These are phyloP conservation scores for Mycena epipterygia DNA, from an alignment of 768 basidiomycete species.

Conservation along the genomic window DNA sequence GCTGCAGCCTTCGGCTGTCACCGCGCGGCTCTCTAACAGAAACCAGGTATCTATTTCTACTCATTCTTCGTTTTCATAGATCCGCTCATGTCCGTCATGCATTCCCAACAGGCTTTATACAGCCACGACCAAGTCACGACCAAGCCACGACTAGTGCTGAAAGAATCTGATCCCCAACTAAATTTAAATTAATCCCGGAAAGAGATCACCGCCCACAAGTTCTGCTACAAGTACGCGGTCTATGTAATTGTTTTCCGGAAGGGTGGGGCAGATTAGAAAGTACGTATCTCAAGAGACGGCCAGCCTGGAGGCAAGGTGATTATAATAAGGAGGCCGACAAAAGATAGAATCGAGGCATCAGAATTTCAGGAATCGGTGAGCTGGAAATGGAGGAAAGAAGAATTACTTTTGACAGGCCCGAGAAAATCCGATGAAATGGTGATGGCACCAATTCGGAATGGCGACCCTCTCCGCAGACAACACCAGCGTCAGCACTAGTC, in stretches of 20 bases:
- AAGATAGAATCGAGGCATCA: background rate
- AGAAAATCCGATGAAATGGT: background rate
- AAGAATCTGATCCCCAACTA: slow-evolving; percentile 1
- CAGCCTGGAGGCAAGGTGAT: background rate
- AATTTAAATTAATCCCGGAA: background rate
- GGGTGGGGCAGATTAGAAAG: too few species aligned
- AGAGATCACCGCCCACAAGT: too few species aligned
- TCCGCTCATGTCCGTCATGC: too few species aligned
- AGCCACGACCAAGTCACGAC: background rate
- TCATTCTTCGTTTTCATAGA: too few species aligned
- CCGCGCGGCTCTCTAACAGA: too few species aligned
- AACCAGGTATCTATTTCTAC: too few species aligned
- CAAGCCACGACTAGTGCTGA: background rate
- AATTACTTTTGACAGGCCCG: background rate
- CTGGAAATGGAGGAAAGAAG: slow-evolving; percentile 1
- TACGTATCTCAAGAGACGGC: background rate
- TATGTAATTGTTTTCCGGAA: too few species aligned
- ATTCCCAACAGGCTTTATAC: slow-evolving; percentile 4
- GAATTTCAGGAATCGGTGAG: slow-evolving; percentile 10
- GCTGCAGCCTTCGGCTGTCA: too few species aligned
- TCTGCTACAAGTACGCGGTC: too few species aligned
- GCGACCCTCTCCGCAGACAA: slow-evolving; percentile 79
- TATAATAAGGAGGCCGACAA: background rate
- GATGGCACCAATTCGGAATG: slow-evolving; percentile 85
- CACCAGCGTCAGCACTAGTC: too few species aligned